phyloP scores from a whole-genome alignment of 768 basidiomycete species.

The Leccinum fibrillosum region DNA sequence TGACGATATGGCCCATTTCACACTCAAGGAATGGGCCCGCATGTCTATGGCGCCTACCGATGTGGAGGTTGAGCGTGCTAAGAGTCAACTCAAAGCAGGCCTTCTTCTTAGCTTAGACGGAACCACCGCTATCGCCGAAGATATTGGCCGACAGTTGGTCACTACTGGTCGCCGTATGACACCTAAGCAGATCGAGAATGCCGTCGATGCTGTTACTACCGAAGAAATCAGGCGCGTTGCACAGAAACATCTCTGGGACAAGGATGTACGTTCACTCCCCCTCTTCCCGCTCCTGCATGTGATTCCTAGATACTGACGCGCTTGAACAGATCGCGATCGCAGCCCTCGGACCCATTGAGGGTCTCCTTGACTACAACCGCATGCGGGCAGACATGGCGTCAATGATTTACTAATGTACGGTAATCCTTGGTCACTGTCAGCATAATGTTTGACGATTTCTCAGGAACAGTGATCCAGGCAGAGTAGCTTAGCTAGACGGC shows the following conservation, averaged over 20 bases:
- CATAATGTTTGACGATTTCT: background rate
- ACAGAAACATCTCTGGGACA: slow-evolving; percentile 96
- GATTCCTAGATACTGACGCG: slow-evolving; percentile 1
- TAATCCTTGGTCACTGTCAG: background rate
- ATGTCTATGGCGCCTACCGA: slow-evolving; percentile 86
- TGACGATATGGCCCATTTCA: slow-evolving; percentile 92
- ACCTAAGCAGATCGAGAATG: slow-evolving; percentile 90
- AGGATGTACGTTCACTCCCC: slow-evolving; percentile 60
- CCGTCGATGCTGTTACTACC: slow-evolving; percentile 83
- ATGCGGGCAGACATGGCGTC: slow-evolving; percentile 81
- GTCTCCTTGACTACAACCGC: slow-evolving; percentile 93
- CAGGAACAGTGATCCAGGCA: background rate
- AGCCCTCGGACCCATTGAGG: slow-evolving; percentile 87
- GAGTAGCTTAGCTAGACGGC: slow-evolving; percentile 25
- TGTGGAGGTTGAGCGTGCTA: slow-evolving; percentile 93
- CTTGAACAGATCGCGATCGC: slow-evolving; percentile 70
- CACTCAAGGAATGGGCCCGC: slow-evolving; percentile 91
- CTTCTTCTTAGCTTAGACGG: slow-evolving; percentile 89
- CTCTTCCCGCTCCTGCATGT: slow-evolving; percentile 11
- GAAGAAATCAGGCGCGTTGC: slow-evolving; percentile 93
- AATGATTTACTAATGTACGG: slow-evolving; percentile 54
- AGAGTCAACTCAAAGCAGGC: slow-evolving; percentile 97
- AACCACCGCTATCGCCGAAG: slow-evolving; percentile 95
- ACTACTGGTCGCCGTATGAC: slow-evolving; percentile 89
- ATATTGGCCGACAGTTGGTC: slow-evolving; percentile 96